Conservation (phyloP, 805 yeast species). For the Candida endomychidarum region DNA sequence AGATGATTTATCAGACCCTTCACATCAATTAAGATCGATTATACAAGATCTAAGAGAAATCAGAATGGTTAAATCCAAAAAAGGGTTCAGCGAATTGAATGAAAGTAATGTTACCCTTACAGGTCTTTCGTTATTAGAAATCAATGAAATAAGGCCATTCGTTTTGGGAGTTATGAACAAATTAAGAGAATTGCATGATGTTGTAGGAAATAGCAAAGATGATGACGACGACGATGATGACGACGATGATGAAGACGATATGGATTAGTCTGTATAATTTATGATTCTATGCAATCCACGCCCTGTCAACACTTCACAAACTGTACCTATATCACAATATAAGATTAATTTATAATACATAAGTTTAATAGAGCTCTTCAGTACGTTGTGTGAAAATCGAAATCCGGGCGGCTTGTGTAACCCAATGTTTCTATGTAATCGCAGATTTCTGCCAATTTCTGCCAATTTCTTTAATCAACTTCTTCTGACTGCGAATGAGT, state of each 20-base stretch:
- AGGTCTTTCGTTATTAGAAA: slow-evolving; percentile 78
- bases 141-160: slow-evolving; percentile 85
- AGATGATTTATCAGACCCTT: slow-evolving; percentile 76
- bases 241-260: slow-evolving; percentile 10
- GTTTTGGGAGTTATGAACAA: slow-evolving; percentile 79
- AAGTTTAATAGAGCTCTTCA: no score
- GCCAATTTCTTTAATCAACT: no score
- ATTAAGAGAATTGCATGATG: slow-evolving; percentile 55
- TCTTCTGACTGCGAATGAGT: neutral
- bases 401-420: no score
- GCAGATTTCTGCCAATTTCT: no score
- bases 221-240: slow-evolving; percentile 16
- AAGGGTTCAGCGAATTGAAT: slow-evolving; percentile 76
- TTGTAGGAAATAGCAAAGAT: slow-evolving; percentile 16
- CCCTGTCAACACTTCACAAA: no score
- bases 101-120: slow-evolving; percentile 81
- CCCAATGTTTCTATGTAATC: no score
- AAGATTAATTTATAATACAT: no score
- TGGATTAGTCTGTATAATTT: slow-evolving; percentile 6
- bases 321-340: no score
- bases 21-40: slow-evolving; percentile 65
- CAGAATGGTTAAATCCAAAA: slow-evolving; percentile 74
- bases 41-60: slow-evolving; percentile 85
- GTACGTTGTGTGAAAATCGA: no score
- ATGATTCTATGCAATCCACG: no score